These are phyloP conservation scores for Lactarius tabidus DNA, from an alignment of 768 basidiomycete species.

Conservation along the genomic window DNA sequence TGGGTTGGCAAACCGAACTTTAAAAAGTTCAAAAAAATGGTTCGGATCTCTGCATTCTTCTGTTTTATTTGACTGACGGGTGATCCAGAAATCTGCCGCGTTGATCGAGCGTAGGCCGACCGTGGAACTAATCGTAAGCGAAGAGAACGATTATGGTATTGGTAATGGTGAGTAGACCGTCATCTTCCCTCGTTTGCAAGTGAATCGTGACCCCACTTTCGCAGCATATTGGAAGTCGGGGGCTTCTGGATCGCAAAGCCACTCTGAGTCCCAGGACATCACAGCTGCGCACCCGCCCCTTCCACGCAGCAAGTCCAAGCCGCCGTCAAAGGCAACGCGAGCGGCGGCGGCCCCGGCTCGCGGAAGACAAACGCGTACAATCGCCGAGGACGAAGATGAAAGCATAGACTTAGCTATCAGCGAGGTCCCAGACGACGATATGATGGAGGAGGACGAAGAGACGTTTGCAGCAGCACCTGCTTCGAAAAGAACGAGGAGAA, in stretches of 20 bases:
- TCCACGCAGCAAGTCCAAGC: slow-evolving; percentile 5
- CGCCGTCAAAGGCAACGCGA: slow-evolving; percentile 5
- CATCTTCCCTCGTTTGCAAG: background rate
- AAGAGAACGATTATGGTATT: slow-evolving; percentile 53
- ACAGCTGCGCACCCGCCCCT: slow-evolving; percentile 9
- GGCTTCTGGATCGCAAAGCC: slow-evolving; percentile 33
- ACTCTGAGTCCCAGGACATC: slow-evolving; percentile 46
- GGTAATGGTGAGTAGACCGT: slow-evolving; percentile 41
- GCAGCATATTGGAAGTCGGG: slow-evolving; percentile 10
- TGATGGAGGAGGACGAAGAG: background rate
- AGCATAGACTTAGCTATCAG: background rate
- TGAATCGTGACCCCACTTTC: background rate
- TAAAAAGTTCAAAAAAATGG: slow-evolving; percentile 59
- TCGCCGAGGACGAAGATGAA: background rate
- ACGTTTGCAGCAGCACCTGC: background rate
- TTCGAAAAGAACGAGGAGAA: background rate
- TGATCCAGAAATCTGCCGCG: slow-evolving; percentile 29
- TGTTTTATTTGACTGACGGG: background rate
- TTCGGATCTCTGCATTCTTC: too few species aligned
- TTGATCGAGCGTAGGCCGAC: slow-evolving; percentile 29
- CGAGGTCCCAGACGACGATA: background rate
- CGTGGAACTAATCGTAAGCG: slow-evolving; percentile 49
- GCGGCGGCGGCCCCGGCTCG: background rate
- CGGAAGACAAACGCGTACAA: background rate
- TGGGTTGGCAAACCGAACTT: slow-evolving; percentile 55